Percentiles rank a stretch among this genome's conserved stretches.
Conservation (phyloP, 495 filamentous ascomycete genomes). For the Aspergillus egyptiacus region DNA sequence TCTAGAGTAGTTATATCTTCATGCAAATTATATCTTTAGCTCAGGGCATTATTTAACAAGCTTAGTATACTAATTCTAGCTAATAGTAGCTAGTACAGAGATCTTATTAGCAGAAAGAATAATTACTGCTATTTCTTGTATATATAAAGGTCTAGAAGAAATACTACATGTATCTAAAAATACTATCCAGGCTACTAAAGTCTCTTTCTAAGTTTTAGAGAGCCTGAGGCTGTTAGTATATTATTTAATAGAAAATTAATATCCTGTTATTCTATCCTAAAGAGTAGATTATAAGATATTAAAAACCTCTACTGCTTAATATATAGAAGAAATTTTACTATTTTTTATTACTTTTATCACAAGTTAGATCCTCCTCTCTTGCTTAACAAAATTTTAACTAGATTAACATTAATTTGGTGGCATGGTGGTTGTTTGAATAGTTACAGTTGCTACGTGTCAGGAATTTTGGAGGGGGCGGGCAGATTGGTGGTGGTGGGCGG, state of each 20-base stretch:
- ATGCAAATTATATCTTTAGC: no score
- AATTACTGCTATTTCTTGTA: background rate
- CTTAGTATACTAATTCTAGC: background rate
- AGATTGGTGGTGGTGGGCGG: background rate
- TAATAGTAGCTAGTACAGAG: background rate
- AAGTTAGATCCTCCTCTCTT: conserved; percentile 15
- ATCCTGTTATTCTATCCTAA: background rate
- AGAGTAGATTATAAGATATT: background rate
- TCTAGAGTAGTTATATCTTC: background rate
- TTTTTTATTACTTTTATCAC: conserved; percentile 9
- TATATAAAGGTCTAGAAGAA: background rate
- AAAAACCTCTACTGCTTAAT: conserved; percentile 1
- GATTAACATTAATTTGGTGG: conserved; percentile 7
- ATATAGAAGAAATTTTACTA: background rate
- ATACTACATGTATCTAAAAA: background rate
- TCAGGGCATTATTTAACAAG: no score
- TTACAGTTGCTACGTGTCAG: background rate
- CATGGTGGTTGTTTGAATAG: conserved; percentile 10
- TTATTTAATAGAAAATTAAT: background rate
- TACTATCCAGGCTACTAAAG: background rate
- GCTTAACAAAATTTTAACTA: conserved; percentile 4
- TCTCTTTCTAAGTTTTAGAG: no score
- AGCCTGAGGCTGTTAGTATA: background rate
- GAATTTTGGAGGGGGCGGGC: background rate
- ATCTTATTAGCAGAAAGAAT: background rate